A percentile compares a stretch with the other conserved stretches of the same genome.
These are phyloP conservation scores for Tetrahymena borealis DNA, from an alignment of 73 alveolate genomes.

Conservation along the genomic window DNA sequence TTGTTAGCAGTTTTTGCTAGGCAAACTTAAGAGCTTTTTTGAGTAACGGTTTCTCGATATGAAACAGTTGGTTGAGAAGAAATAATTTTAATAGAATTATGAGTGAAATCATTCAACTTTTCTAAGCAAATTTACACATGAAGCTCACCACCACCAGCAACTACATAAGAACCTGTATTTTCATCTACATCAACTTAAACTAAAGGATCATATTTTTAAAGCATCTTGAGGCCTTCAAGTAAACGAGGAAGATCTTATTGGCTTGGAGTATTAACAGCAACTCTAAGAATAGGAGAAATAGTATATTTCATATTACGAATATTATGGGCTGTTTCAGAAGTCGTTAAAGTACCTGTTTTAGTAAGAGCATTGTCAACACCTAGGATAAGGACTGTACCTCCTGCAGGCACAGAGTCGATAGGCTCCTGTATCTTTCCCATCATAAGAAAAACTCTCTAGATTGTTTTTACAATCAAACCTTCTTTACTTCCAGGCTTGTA, in stretches of 20 bases:
- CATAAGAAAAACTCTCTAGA: constrained; percentile 79
- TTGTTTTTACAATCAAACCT: constrained; percentile 63
- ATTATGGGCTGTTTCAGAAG: constrained; percentile 22
- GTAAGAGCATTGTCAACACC: constrained; percentile 52
- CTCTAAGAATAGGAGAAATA: constrained; percentile 55
- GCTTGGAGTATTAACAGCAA: constrained; percentile 28
- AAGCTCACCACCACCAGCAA: constrained; percentile 55
- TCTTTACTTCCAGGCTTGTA: constrained; percentile 75
- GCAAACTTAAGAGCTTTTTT: constrained; percentile 25
- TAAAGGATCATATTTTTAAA: constrained; percentile 37
- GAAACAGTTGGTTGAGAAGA: constrained; percentile 44
- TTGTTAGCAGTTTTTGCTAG: background rate
- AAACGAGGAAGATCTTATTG: constrained; percentile 44
- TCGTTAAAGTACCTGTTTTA: constrained; percentile 50
- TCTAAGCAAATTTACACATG: constrained; percentile 54
- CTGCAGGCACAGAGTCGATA: constrained; percentile 82
- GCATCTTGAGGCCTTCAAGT: constrained; percentile 34
- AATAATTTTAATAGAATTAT: constrained; percentile 43
- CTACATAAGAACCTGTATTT: constrained; percentile 35
- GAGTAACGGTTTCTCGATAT: constrained; percentile 61
- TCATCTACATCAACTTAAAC: constrained; percentile 26
- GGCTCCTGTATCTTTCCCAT: constrained; percentile 63
- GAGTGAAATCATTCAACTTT: constrained; percentile 45
- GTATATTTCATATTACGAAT: constrained; percentile 53
- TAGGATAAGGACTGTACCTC: constrained; percentile 79